Evolutionary conservation across 1,284 basidiomycete genomes (phyloP), one percentile per base, ranked within the genome.

Genomic region (Caloboletus firmus): DNA sequence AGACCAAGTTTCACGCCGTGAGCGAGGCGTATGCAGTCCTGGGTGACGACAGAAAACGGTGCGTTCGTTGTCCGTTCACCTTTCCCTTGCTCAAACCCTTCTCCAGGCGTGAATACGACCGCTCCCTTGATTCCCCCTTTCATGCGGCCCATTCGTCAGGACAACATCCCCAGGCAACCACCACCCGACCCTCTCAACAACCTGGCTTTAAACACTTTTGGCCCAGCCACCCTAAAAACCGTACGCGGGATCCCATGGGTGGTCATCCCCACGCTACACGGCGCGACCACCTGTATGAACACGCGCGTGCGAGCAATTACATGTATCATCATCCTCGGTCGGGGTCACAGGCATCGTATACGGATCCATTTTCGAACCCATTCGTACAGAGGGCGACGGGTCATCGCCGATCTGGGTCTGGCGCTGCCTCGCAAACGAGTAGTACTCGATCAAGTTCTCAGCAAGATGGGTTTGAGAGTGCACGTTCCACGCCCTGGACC

Each of bases 1-100:
- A 70, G 55, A 67, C 70, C 51, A 77, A 66, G 51, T 81, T 80
- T 54, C 76, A 77, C 49, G 71, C 68, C 1, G 72, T 79, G 47
- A 80, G 76, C 57, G 78, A 79, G 41, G 79, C 80, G 1, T 82
- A 80, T 52, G 64, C 72, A 1, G 60, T 79, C 22, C 65, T 81
- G 6, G 74, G 76, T 9, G 74, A 82, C 51, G 78, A 79, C 54
- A 65, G 78, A 45, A 72, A 75, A 62, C 70, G 79, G 80, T 77
- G 51, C 45, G 73, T 32, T 2, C 17, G 7, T 18, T 22, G 1
- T 39, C 0, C 4, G 2, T 35, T 8, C 15, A 0, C 17, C 17
- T 3, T 35, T 7, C 26, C 17, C 17, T 3, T 35, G 9, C 26
- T 51, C 26, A 63, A 10, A 24, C 5, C 26, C 20, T 18, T 15